Percentiles rank a stretch among this genome's conserved stretches.
Evolutionary conservation across 2,329 filamentous ascomycete genomes (phyloP).

Genomic region (Arachnomyces sp.): DNA sequence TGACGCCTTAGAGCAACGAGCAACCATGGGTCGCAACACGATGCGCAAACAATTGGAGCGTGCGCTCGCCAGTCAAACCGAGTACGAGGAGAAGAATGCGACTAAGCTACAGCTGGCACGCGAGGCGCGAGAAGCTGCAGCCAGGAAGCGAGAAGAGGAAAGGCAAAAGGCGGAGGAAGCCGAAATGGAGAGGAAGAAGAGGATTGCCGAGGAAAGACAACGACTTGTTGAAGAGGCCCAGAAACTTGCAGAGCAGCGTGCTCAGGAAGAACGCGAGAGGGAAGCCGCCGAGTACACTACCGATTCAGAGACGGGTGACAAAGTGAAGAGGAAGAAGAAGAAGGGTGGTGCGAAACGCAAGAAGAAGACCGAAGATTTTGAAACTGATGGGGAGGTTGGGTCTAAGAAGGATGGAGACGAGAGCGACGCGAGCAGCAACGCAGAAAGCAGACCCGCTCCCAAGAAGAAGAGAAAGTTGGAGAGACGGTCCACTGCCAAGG

Average conservation of each 20-base stretch:
- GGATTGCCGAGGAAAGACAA: conserved; percentile 79
- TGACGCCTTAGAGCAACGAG: conserved; percentile 84
- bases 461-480: conserved; percentile 57
- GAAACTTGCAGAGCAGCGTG: conserved; percentile 61
- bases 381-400: conserved; percentile 25
- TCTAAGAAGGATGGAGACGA: conserved; percentile 23
- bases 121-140: conserved; percentile 71
- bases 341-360: conserved; percentile 46
- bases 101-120: conserved; percentile 76
- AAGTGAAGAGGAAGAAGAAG: conserved; percentile 67
- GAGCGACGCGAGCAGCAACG: conserved; percentile 22
- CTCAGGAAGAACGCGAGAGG: conserved; percentile 60
- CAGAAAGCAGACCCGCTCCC: conserved; percentile 25
- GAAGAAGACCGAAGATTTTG: conserved; percentile 53
- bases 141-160: conserved; percentile 69
- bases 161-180: conserved; percentile 59
- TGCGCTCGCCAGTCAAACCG: conserved; percentile 72
- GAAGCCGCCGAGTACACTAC: conserved; percentile 73
- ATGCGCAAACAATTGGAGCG: conserved; percentile 86
- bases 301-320: conserved; percentile 74
- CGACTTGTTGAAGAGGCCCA: conserved; percentile 71
- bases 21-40: conserved; percentile 94
- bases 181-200: conserved; percentile 66
- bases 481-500: conserved; percentile 39
- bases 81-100: conserved; percentile 90